phyloP scores from a whole-genome alignment of 371 early-diverging fungal species.

The Quaeritorhiza haematococci region DNA sequence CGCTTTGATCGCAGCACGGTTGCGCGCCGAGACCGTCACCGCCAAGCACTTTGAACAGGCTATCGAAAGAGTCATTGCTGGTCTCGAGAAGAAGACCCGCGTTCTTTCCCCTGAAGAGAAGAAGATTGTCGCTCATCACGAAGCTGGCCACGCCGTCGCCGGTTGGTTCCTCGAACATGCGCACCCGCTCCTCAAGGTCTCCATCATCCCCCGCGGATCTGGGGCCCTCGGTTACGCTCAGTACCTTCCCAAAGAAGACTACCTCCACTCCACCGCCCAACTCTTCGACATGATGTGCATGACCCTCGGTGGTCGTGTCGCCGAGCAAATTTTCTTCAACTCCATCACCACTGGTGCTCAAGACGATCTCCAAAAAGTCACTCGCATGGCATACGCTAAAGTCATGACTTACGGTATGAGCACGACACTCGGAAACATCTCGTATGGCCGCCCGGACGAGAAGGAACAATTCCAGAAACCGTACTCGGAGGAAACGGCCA shows the following conservation, averaged over 20 bases:
- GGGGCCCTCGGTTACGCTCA: conserved; percentile 98
- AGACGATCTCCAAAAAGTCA: conserved; percentile 95
- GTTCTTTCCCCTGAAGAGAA: conserved; percentile 96
- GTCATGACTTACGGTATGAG: conserved; percentile 95
- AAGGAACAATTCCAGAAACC: conserved; percentile 83
- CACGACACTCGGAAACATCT: conserved; percentile 76
- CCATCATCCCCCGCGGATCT: conserved; percentile 94
- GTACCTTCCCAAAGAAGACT: conserved; percentile 96
- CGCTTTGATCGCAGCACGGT: conserved; percentile 95
- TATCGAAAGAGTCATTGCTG: conserved; percentile 97
- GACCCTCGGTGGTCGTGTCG: conserved; percentile 94
- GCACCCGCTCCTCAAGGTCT: conserved; percentile 94
- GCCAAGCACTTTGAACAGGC: conserved; percentile 93
- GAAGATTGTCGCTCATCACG: conserved; percentile 98
- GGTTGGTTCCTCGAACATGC: conserved; percentile 97
- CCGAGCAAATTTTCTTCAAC: conserved; percentile 92
- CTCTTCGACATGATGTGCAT: conserved; percentile 94
- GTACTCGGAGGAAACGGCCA: conserved; percentile 91
- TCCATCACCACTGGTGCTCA: conserved; percentile 86
- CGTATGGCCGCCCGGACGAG: conserved; percentile 66
- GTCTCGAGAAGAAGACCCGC: conserved; percentile 93
- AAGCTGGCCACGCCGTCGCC: conserved; percentile 98
- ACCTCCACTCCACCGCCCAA: conserved; percentile 87
- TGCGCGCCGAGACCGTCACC: conserved; percentile 66
- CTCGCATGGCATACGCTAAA: conserved; percentile 93